Percentiles rank a stretch among this genome's conserved stretches.
phyloP scores from a whole-genome alignment of 2,329 filamentous ascomycete species.

The Alternaria solani region DNA sequence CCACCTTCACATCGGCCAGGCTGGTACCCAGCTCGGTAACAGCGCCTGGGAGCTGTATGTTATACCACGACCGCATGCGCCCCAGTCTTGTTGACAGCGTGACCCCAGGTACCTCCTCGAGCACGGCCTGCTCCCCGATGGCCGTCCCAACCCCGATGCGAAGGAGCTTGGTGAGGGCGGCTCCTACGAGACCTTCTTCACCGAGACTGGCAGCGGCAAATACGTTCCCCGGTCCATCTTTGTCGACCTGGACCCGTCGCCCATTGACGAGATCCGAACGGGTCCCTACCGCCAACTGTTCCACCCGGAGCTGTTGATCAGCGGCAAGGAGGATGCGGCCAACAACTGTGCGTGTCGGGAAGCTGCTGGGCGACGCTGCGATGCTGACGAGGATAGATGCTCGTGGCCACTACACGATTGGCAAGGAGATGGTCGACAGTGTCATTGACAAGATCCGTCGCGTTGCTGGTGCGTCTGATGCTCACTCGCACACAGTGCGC shows the following conservation, averaged over 20 bases:
- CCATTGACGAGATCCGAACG: conserved; percentile 77
- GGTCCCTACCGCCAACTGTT: conserved; percentile 73
- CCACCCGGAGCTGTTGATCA: conserved; percentile 76
- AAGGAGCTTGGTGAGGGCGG: conserved; percentile 68
- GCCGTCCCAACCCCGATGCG: conserved; percentile 68
- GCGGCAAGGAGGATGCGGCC: conserved; percentile 78
- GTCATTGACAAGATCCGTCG: conserved; percentile 75
- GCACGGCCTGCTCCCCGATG: conserved; percentile 72
- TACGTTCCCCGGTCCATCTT: conserved; percentile 77
- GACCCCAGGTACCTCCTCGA: conserved; percentile 72
- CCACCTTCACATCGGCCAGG: conserved; percentile 74
- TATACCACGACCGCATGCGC: conserved; percentile 22
- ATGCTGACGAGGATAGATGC: conserved; percentile 60
- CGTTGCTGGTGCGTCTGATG: conserved; percentile 65
- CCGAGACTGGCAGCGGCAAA: conserved; percentile 74
- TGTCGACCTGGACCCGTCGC: conserved; percentile 75
- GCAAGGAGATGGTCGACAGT: conserved; percentile 77
- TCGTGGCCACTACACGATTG: conserved; percentile 78
- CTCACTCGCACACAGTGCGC: neutral
- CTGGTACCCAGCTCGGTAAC: conserved; percentile 77
- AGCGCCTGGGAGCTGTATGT: conserved; percentile 79
- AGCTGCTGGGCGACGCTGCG: neutral
- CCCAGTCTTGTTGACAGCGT: conserved; percentile 3
- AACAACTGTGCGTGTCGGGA: conserved; percentile 68
- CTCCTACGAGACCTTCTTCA: conserved; percentile 78